Conservation (phyloP, 768 basidiomycete species). For the Leccinum longicurvipes region DNA sequence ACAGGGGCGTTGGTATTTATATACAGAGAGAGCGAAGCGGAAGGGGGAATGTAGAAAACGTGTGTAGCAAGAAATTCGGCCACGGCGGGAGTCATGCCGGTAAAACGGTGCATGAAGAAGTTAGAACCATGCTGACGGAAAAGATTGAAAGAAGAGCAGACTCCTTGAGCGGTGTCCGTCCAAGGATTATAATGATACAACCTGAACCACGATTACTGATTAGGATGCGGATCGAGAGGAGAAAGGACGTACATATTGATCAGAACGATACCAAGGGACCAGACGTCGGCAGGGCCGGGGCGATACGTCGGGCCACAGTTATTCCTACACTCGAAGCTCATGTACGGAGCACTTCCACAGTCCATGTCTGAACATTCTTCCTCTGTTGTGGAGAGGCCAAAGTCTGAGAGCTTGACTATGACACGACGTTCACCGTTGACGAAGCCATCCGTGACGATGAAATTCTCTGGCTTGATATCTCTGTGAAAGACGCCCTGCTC, state of each 20-base stretch:
- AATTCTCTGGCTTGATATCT: constrained; percentile 99
- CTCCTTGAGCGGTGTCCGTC: constrained; percentile 87
- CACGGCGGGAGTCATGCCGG: constrained; percentile 82
- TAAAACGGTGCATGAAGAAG: constrained; percentile 89
- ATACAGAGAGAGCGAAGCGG: constrained; percentile 37
- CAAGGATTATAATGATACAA: constrained; percentile 98
- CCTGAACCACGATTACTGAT: constrained; percentile 40
- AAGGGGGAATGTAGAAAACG: constrained; percentile 76
- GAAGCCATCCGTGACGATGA: constrained; percentile 87
- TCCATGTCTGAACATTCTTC: constrained; percentile 92
- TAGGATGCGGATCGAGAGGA: background rate
- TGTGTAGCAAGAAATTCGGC: constrained; percentile 82
- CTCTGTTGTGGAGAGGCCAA: constrained; percentile 91
- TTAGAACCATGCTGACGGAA: constrained; percentile 75
- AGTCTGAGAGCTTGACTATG: constrained; percentile 94
- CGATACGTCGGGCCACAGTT: constrained; percentile 93
- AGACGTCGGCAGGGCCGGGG: constrained; percentile 95
- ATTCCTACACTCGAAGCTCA: constrained; percentile 99
- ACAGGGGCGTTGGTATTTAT: constrained; percentile 37
- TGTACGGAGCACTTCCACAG: constrained; percentile 97
- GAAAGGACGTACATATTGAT: constrained; percentile 81
- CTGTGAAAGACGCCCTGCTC: constrained; percentile 88
- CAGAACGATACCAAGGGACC: constrained; percentile 97
- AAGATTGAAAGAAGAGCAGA: constrained; percentile 75
- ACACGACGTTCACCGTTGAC: constrained; percentile 77